phyloP scores from a whole-genome alignment of 2,329 filamentous ascomycete species.

The Westerdykella aurantiaca region DNA sequence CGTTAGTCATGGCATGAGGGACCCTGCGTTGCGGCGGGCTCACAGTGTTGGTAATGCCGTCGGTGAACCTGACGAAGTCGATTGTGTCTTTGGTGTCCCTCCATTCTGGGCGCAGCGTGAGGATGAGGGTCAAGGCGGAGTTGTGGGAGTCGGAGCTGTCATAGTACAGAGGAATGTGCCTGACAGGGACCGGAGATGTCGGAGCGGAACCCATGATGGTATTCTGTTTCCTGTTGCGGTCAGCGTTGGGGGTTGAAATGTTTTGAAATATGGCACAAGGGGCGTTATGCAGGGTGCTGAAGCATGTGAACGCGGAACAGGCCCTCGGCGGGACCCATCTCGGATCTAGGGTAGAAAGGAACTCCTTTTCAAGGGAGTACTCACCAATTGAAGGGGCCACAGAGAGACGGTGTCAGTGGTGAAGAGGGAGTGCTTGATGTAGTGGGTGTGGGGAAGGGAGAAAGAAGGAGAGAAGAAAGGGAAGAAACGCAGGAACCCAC shows the following conservation, averaged over 20 bases:
- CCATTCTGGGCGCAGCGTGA: constrained; percentile 81
- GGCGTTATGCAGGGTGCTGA: neutral
- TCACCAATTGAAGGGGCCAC: neutral
- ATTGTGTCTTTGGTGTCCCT: constrained; percentile 64
- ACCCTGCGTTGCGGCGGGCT: constrained; percentile 25
- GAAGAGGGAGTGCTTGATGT: neutral
- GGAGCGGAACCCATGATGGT: neutral
- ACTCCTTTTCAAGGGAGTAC: neutral
- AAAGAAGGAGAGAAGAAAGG: neutral
- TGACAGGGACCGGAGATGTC: constrained; percentile 25
- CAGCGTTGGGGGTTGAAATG: neutral
- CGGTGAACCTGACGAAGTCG: constrained; percentile 86
- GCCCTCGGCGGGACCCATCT: too few relatives aligned
- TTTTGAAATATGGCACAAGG: neutral
- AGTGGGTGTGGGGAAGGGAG: neutral
- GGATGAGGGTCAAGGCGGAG: constrained; percentile 73
- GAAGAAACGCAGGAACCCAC: neutral
- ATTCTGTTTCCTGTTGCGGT: neutral
- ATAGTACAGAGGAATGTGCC: constrained; percentile 70
- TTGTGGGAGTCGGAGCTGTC: constrained; percentile 68
- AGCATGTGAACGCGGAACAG: neutral
- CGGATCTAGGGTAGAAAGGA: neutral
- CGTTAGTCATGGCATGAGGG: constrained; percentile 4
- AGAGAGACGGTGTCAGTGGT: neutral
- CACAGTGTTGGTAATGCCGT: constrained; percentile 95